phyloP scores from a whole-genome alignment of 768 basidiomycete species.

The Aureoboletus auriporus region DNA sequence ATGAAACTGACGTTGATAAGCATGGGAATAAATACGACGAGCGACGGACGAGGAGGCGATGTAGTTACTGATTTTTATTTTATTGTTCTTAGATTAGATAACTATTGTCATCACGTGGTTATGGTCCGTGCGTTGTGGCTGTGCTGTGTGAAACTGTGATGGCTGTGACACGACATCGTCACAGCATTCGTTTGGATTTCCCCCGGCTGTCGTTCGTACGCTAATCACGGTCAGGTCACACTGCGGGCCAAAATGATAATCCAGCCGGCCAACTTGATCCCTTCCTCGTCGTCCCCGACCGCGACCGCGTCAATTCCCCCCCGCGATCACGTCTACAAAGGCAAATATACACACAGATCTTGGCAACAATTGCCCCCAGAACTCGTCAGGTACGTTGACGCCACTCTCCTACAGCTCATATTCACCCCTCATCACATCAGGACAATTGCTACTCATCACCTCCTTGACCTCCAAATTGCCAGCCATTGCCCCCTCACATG shows the following conservation, averaged over 20 bases:
- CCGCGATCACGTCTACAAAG: slow-evolving; percentile 45
- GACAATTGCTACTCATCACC: slow-evolving; percentile 44
- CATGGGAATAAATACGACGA: neutral
- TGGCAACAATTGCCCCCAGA: slow-evolving; percentile 63
- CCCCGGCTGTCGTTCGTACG: slow-evolving; percentile 35
- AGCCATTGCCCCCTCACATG: slow-evolving; percentile 47
- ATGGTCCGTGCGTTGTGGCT: slow-evolving; percentile 30
- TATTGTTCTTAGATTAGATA: too few species aligned
- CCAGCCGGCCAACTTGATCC: slow-evolving; percentile 15
- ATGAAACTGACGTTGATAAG: slow-evolving; percentile 11
- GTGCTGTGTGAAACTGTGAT: slow-evolving; percentile 22
- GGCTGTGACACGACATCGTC: slow-evolving; percentile 26
- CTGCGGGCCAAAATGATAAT: slow-evolving; percentile 34
- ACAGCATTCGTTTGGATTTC: slow-evolving; percentile 30
- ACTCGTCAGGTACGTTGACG: slow-evolving; percentile 50
- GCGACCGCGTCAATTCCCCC: slow-evolving; percentile 1
- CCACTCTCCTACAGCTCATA: slow-evolving; percentile 22
- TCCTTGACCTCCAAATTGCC: slow-evolving; percentile 42
- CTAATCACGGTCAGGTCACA: slow-evolving; percentile 35
- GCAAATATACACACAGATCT: slow-evolving; percentile 52
- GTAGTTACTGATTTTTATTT: too few species aligned
- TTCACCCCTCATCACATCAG: slow-evolving; percentile 9
- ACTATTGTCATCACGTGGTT: too few species aligned
- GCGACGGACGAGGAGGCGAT: neutral
- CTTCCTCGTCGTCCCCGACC: slow-evolving; percentile 16